A percentile compares a stretch with the other conserved stretches of the same genome.
Conservation (phyloP, 2,329 filamentous ascomycete species). For the Venturiaceae sp. region DNA sequence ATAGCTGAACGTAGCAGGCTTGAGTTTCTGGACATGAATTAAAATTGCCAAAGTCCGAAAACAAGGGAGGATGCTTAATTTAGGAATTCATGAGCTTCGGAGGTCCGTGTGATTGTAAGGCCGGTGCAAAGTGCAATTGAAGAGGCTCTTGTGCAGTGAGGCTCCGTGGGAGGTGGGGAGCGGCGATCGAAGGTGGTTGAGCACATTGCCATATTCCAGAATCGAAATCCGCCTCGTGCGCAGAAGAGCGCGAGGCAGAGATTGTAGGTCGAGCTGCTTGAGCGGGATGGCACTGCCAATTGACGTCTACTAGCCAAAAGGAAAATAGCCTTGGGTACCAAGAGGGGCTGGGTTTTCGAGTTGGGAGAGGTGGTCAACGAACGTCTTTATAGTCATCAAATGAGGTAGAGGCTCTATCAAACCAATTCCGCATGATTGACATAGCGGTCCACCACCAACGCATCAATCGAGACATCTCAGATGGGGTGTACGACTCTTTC, state of each 20-base stretch:
- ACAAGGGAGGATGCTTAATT: too few relatives aligned
- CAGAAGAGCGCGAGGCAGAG: background rate
- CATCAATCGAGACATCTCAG: background rate
- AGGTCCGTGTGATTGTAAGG: too few relatives aligned
- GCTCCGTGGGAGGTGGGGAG: too few relatives aligned
- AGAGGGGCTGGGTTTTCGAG: background rate
- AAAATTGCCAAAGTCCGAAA: too few relatives aligned
- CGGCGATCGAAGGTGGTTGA: too few relatives aligned
- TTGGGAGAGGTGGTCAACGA: background rate
- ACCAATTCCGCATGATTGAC: background rate
- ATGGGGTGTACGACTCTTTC: background rate
- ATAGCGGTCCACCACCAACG: background rate
- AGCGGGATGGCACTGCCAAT: background rate
- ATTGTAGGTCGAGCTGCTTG: background rate
- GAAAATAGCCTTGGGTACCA: background rate
- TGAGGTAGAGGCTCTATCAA: background rate
- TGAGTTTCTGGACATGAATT: too few relatives aligned
- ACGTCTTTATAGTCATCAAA: background rate
- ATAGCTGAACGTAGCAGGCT: too few relatives aligned
- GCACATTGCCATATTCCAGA: too few relatives aligned
- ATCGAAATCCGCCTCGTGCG: too few relatives aligned
- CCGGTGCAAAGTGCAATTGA: too few relatives aligned
- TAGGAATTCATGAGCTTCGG: too few relatives aligned
- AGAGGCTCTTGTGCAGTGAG: too few relatives aligned
- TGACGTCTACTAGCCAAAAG: background rate